phyloP scores from a whole-genome alignment of 2,329 filamentous ascomycete genomes.

The Colletotrichum sp. region DNA sequence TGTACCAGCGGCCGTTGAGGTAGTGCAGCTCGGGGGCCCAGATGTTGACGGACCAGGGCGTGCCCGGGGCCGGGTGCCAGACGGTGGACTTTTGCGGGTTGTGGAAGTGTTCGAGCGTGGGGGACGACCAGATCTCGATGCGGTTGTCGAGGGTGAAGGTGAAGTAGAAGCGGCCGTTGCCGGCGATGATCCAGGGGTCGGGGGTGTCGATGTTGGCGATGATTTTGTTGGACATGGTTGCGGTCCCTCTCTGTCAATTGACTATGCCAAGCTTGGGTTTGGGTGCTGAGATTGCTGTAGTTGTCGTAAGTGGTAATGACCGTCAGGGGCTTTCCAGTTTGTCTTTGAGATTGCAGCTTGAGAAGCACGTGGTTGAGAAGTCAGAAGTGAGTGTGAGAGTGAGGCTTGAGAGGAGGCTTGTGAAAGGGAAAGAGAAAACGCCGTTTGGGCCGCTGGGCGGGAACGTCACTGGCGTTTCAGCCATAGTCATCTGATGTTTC shows the following conservation, averaged over 20 bases:
- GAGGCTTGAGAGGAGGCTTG: not conserved
- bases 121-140: slow-evolving; percentile 37
- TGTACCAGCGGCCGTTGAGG: slow-evolving; percentile 26
- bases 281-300: too few relatives aligned
- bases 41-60: slow-evolving; percentile 25
- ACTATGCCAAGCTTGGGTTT: not conserved
- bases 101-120: slow-evolving; percentile 33
- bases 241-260: not conserved
- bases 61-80: slow-evolving; percentile 26
- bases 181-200: slow-evolving; percentile 33
- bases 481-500: slow-evolving; percentile 10
- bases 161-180: slow-evolving; percentile 31
- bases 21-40: slow-evolving; percentile 28
- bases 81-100: slow-evolving; percentile 27
- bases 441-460: not conserved
- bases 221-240: slow-evolving; percentile 32
- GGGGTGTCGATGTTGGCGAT: slow-evolving; percentile 33
- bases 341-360: not conserved
- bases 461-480: slow-evolving; percentile 15
- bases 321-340: not conserved
- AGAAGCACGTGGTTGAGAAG: not conserved
- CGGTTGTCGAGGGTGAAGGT: slow-evolving; percentile 38
- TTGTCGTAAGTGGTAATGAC: not conserved
- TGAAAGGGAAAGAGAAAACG: not conserved
- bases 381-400: not conserved